phyloP scores from a whole-genome alignment of 345 rosid genomes.

The Moringa oleifera region DNA sequence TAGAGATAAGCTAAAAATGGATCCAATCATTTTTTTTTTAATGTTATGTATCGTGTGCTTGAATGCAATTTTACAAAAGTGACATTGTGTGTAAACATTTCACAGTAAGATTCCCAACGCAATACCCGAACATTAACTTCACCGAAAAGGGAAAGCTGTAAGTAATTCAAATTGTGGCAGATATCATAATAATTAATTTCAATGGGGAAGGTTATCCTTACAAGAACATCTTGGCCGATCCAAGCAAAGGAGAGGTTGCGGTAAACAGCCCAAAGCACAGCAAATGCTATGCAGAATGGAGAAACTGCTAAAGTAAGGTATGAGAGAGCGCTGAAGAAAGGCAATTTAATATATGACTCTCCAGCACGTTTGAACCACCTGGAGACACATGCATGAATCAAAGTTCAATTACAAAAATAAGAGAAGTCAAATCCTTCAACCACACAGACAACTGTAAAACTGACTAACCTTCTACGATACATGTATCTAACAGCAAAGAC shows the following conservation, averaged over 20 bases:
- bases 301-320: constrained; percentile 79
- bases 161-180: neutral
- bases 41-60: neutral
- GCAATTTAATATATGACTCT: constrained; percentile 71
- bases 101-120: neutral
- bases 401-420: too few relatives aligned
- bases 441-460: neutral
- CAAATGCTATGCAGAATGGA: constrained; percentile 87
- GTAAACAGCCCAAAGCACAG: constrained; percentile 87
- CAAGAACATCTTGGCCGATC: constrained; percentile 99
- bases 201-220: constrained; percentile 34
- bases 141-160: neutral
- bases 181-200: neutral
- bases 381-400: constrained; percentile 9
- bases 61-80: neutral
- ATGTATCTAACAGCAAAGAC: neutral
- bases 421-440: too few relatives aligned
- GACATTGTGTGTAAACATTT: neutral
- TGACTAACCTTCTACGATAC: too few relatives aligned
- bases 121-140: neutral
- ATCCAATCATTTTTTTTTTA: too few relatives aligned
- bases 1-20: neutral
- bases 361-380: constrained; percentile 82
- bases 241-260: constrained; percentile 65
- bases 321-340: constrained; percentile 81